Evolutionary conservation across 805 yeast species (phyloP).

Genomic region (Komagataella ulmi): DNA sequence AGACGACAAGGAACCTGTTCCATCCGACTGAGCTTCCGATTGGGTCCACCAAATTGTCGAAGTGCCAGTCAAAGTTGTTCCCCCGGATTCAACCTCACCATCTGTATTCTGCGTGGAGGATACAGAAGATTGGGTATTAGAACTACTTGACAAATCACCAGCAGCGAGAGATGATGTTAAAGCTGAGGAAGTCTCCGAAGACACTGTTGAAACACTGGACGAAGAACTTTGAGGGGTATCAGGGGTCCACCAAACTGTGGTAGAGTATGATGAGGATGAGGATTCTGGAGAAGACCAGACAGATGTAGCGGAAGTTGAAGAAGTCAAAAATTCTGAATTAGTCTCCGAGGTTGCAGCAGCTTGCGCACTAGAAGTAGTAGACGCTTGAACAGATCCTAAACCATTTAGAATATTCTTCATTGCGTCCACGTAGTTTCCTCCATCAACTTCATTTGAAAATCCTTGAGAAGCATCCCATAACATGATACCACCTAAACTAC

Average conservation of each 20-base stretch:
- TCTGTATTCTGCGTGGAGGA: neutral
- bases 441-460: slow-evolving; percentile 31
- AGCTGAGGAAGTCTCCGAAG: slow-evolving; percentile 19
- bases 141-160: too few species aligned
- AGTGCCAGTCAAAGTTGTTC: slow-evolving; percentile 3
- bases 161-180: slow-evolving; percentile 2
- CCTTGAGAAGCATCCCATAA: slow-evolving; percentile 77
- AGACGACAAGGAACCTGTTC: neutral
- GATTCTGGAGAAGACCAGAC: slow-evolving; percentile 3
- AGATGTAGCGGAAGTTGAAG: slow-evolving; percentile 4
- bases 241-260: slow-evolving; percentile 16
- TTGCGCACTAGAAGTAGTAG: slow-evolving; percentile 1
- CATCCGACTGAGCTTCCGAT: neutral
- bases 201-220: slow-evolving; percentile 13
- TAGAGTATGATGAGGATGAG: slow-evolving; percentile 2
- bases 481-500: slow-evolving; percentile 59
- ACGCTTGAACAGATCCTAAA: slow-evolving; percentile 2
- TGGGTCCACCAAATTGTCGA: neutral
- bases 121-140: neutral
- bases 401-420: slow-evolving; percentile 12
- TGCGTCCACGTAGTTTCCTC: slow-evolving; percentile 17
- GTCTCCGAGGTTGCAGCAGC: neutral
- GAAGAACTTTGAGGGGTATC: slow-evolving; percentile 15
- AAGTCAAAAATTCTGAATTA: slow-evolving; percentile 4
- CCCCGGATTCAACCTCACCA: slow-evolving; percentile 1